These are phyloP conservation scores for Teunomyces funiuensis DNA, from an alignment of 805 yeast species.

Conservation along the genomic window DNA sequence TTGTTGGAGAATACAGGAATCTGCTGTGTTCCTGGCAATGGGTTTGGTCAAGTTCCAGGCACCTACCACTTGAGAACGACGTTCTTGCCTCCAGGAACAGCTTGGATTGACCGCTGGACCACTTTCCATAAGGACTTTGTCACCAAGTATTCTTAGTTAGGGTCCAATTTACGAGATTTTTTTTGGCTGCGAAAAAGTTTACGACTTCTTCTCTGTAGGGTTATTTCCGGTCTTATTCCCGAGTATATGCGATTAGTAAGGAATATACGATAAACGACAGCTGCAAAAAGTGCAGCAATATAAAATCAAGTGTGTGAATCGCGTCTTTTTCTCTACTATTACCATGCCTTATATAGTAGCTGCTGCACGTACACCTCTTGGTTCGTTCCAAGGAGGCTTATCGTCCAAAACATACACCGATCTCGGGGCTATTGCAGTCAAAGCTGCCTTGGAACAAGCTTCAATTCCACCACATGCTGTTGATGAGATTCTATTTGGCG, in stretches of 20 bases:
- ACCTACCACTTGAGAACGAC: constrained; percentile 95
- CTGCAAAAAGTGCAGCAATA: too few relatives aligned
- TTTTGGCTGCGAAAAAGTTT: neutral
- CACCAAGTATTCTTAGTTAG: constrained; percentile 38
- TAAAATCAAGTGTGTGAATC: too few relatives aligned
- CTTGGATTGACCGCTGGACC: constrained; percentile 81
- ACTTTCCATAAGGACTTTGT: constrained; percentile 76
- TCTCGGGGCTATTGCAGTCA: constrained; percentile 89
- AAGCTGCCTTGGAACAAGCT: constrained; percentile 78
- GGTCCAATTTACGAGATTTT: neutral
- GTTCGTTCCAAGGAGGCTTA: constrained; percentile 88
- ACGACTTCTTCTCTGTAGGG: neutral
- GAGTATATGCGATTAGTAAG: too few relatives aligned
- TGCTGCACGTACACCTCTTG: constrained; percentile 92
- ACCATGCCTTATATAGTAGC: constrained; percentile 74
- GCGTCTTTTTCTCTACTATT: too few relatives aligned
- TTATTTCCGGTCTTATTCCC: neutral
- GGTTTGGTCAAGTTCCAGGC: constrained; percentile 90
- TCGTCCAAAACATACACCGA: constrained; percentile 76
- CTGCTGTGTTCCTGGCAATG: constrained; percentile 96
- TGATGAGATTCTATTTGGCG: constrained; percentile 90
- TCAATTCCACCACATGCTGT: constrained; percentile 78
- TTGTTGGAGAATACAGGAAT: constrained; percentile 87
- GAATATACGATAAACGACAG: neutral
- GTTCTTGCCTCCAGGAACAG: constrained; percentile 91